Base-by-base conservation (phyloP, 805 yeast species). In the Monosporozyma aerobia region DNA sequence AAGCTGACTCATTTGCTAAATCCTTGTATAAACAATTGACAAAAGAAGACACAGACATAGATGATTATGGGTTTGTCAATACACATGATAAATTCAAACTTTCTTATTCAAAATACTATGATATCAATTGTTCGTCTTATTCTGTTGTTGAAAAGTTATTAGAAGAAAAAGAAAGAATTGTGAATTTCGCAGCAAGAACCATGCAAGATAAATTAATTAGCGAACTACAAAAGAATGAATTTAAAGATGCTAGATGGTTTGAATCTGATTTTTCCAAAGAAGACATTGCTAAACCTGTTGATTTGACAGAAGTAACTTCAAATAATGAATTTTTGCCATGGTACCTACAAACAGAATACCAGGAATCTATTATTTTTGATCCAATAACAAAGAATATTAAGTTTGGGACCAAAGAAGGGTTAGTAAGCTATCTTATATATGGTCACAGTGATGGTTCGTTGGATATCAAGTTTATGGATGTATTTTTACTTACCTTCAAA, bases 371-470 rank as follows among this genome's bases (percentile, higher is more conserved):
- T 48, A 72, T 82, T 22, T 81, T 80, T 59, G 94, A 88, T 57
- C 70, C 80, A 29, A 79, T 81, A 53, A 29, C 11, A 3, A 92
- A 90, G 1, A 76, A 75, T 50, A 76, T 90, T 39, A 85, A 85
- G 64, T 97, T 96, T 48, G 97, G 96, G 3, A 79, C 95, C 0
- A 76, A 80, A 44, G 82, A 78, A 45, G 95, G 95, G 0, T 71
- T 92, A 46, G 76, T 92, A 5, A 84, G 89, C 50, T 87, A 86
- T 65, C 73, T 90, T 54, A 87, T 96, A 0, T 86, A 83, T 63
- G 95, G 89, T 62, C 79, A 78, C 49, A 66, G 76, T 44, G 68
- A 77, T 19, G 87, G 83, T 59, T 77, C 82, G 2, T 73, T 76
- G 22, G 89, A 82, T 69, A 82, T 81, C 59, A 72, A 82, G 5